Base-by-base conservation (phyloP, 495 filamentous ascomycete species). In the Penicillium nucicola region DNA sequence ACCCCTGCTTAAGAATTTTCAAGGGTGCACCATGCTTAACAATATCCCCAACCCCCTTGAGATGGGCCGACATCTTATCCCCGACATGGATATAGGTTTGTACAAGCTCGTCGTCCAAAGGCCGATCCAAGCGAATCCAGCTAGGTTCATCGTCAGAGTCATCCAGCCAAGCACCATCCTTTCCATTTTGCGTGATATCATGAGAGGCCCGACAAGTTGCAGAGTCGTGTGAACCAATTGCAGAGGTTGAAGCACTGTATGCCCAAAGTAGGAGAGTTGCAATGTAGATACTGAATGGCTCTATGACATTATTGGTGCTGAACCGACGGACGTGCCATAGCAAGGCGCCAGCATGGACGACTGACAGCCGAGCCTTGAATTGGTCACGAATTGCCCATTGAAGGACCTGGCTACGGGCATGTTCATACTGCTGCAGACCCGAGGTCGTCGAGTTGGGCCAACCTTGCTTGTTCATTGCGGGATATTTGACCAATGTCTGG, bases 381-480 rank as follows among this genome's bases (percentile, higher is more conserved):
- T 45, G 42, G 33, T 45, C 42, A 10, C 42, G 42, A 45, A 45
- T 45, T 4, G 42, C 42, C 42, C 42, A 45, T 45, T 45, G 42
- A 12, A 45, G 14, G 30, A 45, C 42, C 14, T 45, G 42, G 14
- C 17, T 45, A 18, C 42, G 42, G 10, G 42, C 23, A 18, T 45
- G 18, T n/a, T 45, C 42, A 33, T 44, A 45, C 13, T 31, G 6
- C 4, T 34, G 10, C 30, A 15, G 42, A n/a, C n/a, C n/a, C n/a
- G n/a, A n/a, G n/a, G n/a, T n/a, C n/a, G n/a, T n/a, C n/a, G n/a
- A n/a, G n/a, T n/a, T n/a, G n/a, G 42, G 30, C 30, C 42, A 15
- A 12, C 33, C 33, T 10, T 12, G n/a, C 17, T 25, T 45, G 15
- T 18, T 7, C 42, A 34, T 8, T 31, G 14, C 19, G 8, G 30